Evolutionary conservation across 768 basidiomycete species (phyloP).

Genomic region (Fibroporia radiculosa): DNA sequence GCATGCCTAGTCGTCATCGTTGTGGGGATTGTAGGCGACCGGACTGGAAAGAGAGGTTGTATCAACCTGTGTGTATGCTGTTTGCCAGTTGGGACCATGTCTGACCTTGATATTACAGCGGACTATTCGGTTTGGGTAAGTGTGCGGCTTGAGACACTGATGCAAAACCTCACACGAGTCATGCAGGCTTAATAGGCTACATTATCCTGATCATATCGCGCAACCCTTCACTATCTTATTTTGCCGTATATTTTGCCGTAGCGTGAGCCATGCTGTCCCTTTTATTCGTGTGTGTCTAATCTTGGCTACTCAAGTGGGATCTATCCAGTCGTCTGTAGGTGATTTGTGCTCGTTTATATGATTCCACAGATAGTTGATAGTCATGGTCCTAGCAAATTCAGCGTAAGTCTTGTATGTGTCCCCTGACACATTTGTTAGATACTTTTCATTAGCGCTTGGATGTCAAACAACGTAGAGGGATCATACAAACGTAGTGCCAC

Average conservation of each 20-base stretch:
- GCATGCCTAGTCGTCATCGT: constrained; percentile 57
- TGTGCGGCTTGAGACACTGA: no score
- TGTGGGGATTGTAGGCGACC: constrained; percentile 58
- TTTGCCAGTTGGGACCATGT: background rate
- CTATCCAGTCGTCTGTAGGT: constrained; percentile 40
- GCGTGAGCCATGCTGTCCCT: constrained; percentile 38
- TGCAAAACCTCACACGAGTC: no score
- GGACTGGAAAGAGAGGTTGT: constrained; percentile 43
- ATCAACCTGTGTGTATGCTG: constrained; percentile 51
- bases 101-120: constrained; percentile 8
- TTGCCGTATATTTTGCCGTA: constrained; percentile 63
- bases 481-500: constrained; percentile 67
- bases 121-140: constrained; percentile 27
- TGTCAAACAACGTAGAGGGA: constrained; percentile 65
- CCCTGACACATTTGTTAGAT: constrained; percentile 2
- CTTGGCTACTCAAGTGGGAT: constrained; percentile 29
- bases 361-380: background rate
- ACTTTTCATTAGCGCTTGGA: constrained; percentile 47
- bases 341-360: background rate
- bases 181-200: constrained; percentile 46
- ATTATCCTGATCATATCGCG: constrained; percentile 57
- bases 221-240: constrained; percentile 59
- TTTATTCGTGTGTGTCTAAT: background rate
- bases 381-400: constrained; percentile 26
- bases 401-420: no score